phyloP scores from a whole-genome alignment of 345 rosid species.

The Boechera divaricarpa region DNA sequence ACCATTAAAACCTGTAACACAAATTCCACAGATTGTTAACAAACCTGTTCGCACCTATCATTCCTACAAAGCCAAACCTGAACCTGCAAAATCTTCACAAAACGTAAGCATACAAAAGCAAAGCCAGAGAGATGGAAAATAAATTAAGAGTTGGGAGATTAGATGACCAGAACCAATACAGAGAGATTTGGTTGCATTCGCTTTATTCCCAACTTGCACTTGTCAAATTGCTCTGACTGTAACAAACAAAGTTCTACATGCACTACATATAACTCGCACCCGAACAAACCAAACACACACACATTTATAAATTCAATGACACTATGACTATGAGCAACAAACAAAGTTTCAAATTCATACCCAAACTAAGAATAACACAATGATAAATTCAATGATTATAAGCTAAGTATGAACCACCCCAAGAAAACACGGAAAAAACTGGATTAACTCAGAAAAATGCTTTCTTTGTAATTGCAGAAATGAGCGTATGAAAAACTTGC shows the following conservation, averaged over 20 bases:
- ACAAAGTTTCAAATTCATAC: neutral
- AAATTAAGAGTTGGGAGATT: neutral
- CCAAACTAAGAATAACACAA: neutral
- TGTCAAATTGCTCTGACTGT: constrained; percentile 48
- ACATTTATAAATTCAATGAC: neutral
- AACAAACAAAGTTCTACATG: constrained; percentile 23
- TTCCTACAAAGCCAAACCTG: constrained; percentile 21
- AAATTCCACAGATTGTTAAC: constrained; percentile 6
- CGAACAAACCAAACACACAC: neutral
- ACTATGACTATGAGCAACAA: neutral
- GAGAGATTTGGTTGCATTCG: neutral
- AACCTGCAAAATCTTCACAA: constrained; percentile 22
- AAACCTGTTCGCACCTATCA: constrained; percentile 16
- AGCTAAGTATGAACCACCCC: neutral
- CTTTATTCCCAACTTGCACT: constrained; percentile 25
- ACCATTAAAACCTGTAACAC: constrained; percentile 26
- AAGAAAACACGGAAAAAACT: neutral
- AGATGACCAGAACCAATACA: constrained; percentile 6
- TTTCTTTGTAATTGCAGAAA: neutral
- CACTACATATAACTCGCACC: constrained; percentile 6
- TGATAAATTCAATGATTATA: neutral
- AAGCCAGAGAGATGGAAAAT: neutral
- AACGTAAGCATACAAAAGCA: neutral
- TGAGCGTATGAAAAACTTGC: neutral
- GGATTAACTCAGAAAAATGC: neutral